Evolutionary conservation across 2,329 filamentous ascomycete species (phyloP), one percentile per base, ranked within the genome.

Genomic region (Coniella lustricola): DNA sequence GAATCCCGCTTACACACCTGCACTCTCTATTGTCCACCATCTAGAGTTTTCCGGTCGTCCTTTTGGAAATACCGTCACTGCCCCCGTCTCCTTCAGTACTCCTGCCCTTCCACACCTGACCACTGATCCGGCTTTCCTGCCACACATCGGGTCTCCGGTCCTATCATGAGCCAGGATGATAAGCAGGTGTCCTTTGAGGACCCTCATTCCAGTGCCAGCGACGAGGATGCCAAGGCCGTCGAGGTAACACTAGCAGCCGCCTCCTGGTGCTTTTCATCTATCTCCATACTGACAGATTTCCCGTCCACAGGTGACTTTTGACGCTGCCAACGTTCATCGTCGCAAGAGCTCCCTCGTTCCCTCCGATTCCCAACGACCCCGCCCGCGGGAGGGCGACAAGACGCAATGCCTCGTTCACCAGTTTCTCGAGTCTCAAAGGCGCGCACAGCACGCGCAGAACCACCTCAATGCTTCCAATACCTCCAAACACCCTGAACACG

Each of bases 361-460:
- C 4, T 67, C 68, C 42, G 78, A 83, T 25, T 59, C 67, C 3
- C 61, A 60, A 7, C 57, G 62, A 36, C 57, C 64, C 18, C 44
- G 41, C 7, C 55, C 61, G 40, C 56, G 63, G 25, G 44, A 51
- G n/a, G 53, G 49, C 31, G 63, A 66, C 52, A 72, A 72, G 55
- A 75, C 76, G 12, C 77, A 81, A 58, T 85, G 81, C 56, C 71
- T 84, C 33, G 81, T 85, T 29, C 82, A 85, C 60, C 76, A 82
- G 49, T 73, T 84, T 44, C 70, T 85, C 52, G 79, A 84, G 46
- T 72, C 66, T 40, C 79, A 84, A 59, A 69, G 71, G 47, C 64
- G 60, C n/a, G 51, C 48, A 16, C 49, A 56, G 53, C 44, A 54
- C 33, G 45, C 50, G 56, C 36, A 62, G 54, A 20, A 47, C 9